Evolutionary conservation across 2,329 filamentous ascomycete genomes (phyloP), one percentile per base, ranked within the genome.

Genomic region (Colletotrichum neosansevieriae): DNA sequence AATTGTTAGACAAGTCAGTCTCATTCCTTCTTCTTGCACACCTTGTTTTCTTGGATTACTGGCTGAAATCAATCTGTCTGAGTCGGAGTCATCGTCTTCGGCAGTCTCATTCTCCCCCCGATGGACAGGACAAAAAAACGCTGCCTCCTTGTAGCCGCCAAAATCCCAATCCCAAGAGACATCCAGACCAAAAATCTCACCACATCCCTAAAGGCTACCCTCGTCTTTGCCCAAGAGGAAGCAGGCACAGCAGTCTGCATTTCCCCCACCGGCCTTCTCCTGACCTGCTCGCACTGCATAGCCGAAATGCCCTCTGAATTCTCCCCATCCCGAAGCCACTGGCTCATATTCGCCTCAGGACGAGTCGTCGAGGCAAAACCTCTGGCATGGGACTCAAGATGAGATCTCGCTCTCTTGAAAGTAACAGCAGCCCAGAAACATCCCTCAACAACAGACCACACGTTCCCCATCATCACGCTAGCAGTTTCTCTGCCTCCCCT

Each of bases 191-290:
- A 63, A 10, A 47, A 40, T 0, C 40, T 59, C 21, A 15, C 49
- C 7, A 24, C 49, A 2, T 57, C 47, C 12, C 29, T 70, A 24
- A 57, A 61, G n/a, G 74, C 77, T 38, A 80, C 79, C 4, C 76
- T 85, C 5, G 79, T 86, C 24, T 87, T 86, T 69, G 82, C 82
- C 0, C 82, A 84, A 67, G 74, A 82, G 29, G 80, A 84, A 69
- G 84, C 84, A 5, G 83, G 84, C 5, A 86, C 84, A 1, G 85
- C 84, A 0, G 79, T 86, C 2, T 86, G 83, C 70, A 81, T 86
- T 38, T 78, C 80, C 0, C 70, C 78, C 0, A 63, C 73, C 3
- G 84, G 85, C 4, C 75, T 85, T 45, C 71, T 86, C 4, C 74
- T 86, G 19, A 86, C 83, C 2, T 86, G 84, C 72, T 78, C 85